A percentile compares a stretch with the other conserved stretches of the same genome.
phyloP scores from a whole-genome alignment of 2,329 filamentous ascomycete genomes.

The Phialocephala sp. region DNA sequence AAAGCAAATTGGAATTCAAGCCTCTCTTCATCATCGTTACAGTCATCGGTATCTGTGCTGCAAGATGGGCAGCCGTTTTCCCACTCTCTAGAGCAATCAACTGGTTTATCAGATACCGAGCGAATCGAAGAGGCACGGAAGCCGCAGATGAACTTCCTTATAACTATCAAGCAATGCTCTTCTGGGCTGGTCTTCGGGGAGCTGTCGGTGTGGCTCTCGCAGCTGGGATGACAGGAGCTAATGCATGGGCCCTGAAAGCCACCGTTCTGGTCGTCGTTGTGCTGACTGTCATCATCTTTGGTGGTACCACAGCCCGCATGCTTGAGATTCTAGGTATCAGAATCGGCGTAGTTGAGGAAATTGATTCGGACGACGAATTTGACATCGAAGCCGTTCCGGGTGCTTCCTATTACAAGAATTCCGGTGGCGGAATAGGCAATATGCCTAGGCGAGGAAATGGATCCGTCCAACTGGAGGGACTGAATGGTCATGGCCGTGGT shows the following conservation, averaged over 20 bases:
- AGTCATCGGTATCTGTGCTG: conserved; percentile 87
- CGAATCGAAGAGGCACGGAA: conserved; percentile 75
- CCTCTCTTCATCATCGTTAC: conserved; percentile 95
- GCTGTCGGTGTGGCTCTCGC: conserved; percentile 95
- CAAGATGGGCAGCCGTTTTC: conserved; percentile 93
- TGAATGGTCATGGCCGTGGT: conserved; percentile 54
- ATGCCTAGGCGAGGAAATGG: conserved; percentile 67
- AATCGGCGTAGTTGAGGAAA: conserved; percentile 94
- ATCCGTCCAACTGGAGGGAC: conserved; percentile 55
- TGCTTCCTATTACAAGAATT: conserved; percentile 73
- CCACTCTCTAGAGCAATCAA: conserved; percentile 90
- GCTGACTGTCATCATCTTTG: conserved; percentile 97
- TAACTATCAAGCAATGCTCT: conserved; percentile 99
- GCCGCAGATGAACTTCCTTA: conserved; percentile 88
- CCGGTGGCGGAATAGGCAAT: conserved; percentile 76
- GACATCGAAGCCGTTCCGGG: conserved; percentile 69
- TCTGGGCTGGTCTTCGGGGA: conserved; percentile 95
- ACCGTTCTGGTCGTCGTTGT: conserved; percentile 98
- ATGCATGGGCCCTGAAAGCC: conserved; percentile 82
- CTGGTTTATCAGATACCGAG: conserved; percentile 87
- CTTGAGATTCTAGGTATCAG: conserved; percentile 95
- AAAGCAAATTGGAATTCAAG: conserved; percentile 86
- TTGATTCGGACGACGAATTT: conserved; percentile 97
- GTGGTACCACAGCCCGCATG: conserved; percentile 96
- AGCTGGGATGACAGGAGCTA: conserved; percentile 82